Conservation (phyloP, 768 basidiomycete species). For the Psilocybe sp. region DNA sequence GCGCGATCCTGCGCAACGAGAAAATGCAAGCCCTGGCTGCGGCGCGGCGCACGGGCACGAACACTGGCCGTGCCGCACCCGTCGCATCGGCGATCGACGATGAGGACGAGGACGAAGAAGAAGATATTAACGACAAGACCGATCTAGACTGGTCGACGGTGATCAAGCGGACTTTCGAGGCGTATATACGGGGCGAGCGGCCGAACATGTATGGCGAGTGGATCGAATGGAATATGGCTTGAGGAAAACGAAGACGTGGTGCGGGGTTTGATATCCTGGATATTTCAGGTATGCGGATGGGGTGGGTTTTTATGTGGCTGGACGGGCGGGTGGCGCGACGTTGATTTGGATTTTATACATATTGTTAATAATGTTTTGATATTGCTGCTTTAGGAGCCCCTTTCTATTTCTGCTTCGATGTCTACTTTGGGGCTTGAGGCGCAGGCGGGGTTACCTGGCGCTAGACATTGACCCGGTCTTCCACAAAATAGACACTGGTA, state of each 20-base stretch:
- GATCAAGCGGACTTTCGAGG: slow-evolving; percentile 92
- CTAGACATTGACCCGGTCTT: too few species aligned
- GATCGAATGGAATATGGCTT: slow-evolving; percentile 34
- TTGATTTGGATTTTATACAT: not conserved
- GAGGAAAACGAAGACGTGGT: slow-evolving; percentile 1
- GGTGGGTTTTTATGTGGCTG: not conserved
- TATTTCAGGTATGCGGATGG: not conserved
- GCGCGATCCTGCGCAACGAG: slow-evolving; percentile 34
- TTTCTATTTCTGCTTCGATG: too few species aligned
- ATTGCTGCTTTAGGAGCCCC: too few species aligned
- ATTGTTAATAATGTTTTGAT: too few species aligned
- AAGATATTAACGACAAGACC: slow-evolving; percentile 48
- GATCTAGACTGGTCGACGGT: slow-evolving; percentile 88
- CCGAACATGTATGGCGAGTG: slow-evolving; percentile 95
- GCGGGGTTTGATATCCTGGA: not conserved
- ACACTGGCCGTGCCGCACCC: not conserved
- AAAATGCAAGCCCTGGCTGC: slow-evolving; percentile 20
- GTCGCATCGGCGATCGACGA: slow-evolving; percentile 15
- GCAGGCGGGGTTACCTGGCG: too few species aligned
- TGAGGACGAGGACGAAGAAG: slow-evolving; percentile 42
- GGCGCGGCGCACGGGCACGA: slow-evolving; percentile 12
- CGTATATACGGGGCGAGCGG: slow-evolving; percentile 78
- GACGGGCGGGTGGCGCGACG: not conserved
- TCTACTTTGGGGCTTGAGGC: too few species aligned
- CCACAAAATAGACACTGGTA: too few species aligned